These are phyloP conservation scores for Hypoxylon intermedium DNA, from an alignment of 495 filamentous ascomycete genomes.

Conservation along the genomic window DNA sequence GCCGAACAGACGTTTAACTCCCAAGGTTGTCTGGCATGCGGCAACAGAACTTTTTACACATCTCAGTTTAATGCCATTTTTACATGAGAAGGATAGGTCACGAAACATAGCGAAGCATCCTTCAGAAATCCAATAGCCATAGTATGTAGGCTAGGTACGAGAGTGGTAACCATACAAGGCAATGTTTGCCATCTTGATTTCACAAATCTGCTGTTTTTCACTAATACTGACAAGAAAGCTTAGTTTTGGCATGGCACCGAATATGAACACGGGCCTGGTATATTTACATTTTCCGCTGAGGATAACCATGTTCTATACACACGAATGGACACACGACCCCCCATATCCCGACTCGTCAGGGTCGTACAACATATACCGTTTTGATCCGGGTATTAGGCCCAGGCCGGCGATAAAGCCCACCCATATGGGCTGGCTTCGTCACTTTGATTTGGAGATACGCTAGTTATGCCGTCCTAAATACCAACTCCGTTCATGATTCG, in stretches of 20 bases:
- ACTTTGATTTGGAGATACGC: slow-evolving; percentile 10
- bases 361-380: slow-evolving; percentile 8
- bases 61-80: too few species aligned
- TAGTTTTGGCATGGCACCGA: neutral
- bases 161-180: too few species aligned
- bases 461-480: slow-evolving; percentile 17
- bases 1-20: neutral
- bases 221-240: slow-evolving; percentile 1
- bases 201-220: neutral
- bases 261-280: slow-evolving; percentile 10
- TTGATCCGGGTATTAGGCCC: too few species aligned
- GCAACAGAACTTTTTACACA: too few species aligned
- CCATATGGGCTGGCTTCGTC: slow-evolving; percentile 1
- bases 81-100: too few species aligned
- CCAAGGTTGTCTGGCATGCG: too few species aligned
- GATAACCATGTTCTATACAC: slow-evolving; percentile 36
- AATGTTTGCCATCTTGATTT: neutral
- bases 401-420: neutral
- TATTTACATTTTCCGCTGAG: slow-evolving; percentile 31
- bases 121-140: too few species aligned
- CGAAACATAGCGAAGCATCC: too few species aligned
- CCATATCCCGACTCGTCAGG: slow-evolving; percentile 5
- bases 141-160: too few species aligned
- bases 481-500: slow-evolving; percentile 29
- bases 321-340: slow-evolving; percentile 11